Conservation (phyloP, 345 rosid genomes). For the Erysimum cheiranthoides region DNA sequence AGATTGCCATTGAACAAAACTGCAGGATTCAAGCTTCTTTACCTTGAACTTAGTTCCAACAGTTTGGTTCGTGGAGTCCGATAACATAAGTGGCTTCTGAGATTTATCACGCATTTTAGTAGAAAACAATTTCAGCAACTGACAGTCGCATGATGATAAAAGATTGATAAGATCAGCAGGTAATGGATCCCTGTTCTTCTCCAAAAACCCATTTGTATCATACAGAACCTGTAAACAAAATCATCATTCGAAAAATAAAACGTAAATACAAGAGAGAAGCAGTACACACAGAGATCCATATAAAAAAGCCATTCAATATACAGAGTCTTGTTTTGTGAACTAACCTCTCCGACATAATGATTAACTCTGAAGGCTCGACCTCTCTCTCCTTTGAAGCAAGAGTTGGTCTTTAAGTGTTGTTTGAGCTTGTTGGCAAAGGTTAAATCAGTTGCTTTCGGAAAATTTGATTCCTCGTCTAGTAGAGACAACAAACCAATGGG, state of each 20-base stretch:
- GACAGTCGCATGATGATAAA: slow-evolving; percentile 69
- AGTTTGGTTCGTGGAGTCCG: slow-evolving; percentile 65
- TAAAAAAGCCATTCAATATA: slow-evolving; percentile 1
- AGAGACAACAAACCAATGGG: slow-evolving; percentile 86
- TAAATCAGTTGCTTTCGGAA: slow-evolving; percentile 87
- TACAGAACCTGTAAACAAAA: slow-evolving; percentile 50
- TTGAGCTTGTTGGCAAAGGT: slow-evolving; percentile 88
- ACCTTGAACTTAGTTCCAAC: slow-evolving; percentile 90
- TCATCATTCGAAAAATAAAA: neutral
- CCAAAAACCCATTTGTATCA: slow-evolving; percentile 93
- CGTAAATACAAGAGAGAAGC: slow-evolving; percentile 1
- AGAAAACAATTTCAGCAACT: slow-evolving; percentile 60
- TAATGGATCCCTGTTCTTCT: slow-evolving; percentile 88
- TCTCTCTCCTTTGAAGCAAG: slow-evolving; percentile 86
- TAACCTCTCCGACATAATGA: slow-evolving; percentile 97
- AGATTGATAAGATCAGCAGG: slow-evolving; percentile 65
- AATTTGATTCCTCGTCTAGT: slow-evolving; percentile 90
- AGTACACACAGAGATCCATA: slow-evolving; percentile 9
- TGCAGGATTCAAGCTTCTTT: slow-evolving; percentile 31
- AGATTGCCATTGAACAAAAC: slow-evolving; percentile 22
- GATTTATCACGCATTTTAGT: slow-evolving; percentile 53
- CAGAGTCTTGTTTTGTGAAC: neutral
- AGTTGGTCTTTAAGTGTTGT: slow-evolving; percentile 71
- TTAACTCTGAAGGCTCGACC: slow-evolving; percentile 78
- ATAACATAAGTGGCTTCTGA: slow-evolving; percentile 46